phyloP scores from a whole-genome alignment of 257 asterid species.

The Solanum gracilifrons region DNA sequence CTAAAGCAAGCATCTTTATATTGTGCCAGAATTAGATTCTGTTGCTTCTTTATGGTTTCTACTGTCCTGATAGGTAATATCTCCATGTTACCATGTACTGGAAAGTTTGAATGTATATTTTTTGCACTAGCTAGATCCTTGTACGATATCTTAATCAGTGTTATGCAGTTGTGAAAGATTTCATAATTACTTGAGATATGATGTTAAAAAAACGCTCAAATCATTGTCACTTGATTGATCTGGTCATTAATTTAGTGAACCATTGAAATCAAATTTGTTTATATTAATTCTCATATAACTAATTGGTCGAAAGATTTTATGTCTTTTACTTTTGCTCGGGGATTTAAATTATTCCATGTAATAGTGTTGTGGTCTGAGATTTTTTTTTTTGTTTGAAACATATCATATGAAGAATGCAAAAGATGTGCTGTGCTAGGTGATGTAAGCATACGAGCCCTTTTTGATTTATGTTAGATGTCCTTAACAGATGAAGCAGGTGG shows the following conservation, averaged over 20 bases:
- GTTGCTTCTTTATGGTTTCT: background rate
- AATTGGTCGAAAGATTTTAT: background rate
- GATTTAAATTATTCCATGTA: background rate
- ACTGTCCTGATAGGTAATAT: background rate
- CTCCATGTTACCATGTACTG: background rate
- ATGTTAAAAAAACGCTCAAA: background rate
- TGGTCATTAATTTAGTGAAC: background rate
- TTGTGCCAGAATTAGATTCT: background rate
- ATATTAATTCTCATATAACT: background rate
- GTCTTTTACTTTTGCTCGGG: background rate
- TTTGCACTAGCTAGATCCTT: background rate
- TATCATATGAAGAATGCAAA: background rate
- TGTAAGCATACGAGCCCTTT: background rate
- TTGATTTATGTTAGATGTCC: background rate
- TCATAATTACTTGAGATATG: background rate
- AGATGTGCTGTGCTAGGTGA: background rate
- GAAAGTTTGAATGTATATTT: background rate
- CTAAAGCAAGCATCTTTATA: background rate
- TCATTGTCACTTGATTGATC: background rate
- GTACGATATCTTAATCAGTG: background rate
- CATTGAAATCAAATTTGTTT: background rate
- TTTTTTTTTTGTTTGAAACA: background rate
- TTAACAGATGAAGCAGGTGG: conserved; percentile 39
- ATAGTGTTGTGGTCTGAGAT: background rate
- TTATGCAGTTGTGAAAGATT: background rate